A percentile compares a stretch with the other conserved stretches of the same genome.
These are phyloP conservation scores for Ambrosia hybrid DNA, from an alignment of 140 eudicot genomes.

Conservation along the genomic window DNA sequence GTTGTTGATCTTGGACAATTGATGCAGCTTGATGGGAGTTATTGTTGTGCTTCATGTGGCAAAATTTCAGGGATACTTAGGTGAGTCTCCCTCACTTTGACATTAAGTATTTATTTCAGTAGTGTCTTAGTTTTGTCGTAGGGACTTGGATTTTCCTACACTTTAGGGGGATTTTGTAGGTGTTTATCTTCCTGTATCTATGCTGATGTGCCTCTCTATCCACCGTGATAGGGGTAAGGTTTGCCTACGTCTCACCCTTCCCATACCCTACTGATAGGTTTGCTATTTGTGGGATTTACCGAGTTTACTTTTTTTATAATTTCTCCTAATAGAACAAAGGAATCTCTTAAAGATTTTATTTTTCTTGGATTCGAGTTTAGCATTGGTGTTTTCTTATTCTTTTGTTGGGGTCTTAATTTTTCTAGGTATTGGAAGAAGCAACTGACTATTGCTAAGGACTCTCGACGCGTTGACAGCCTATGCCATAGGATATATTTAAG, in stretches of 20 bases:
- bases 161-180: no score
- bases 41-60: conserved; percentile 11
- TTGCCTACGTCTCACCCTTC: no score
- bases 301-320: background rate
- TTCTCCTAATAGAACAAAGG: background rate
- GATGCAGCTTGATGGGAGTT: conserved; percentile 17
- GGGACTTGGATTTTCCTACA: no score
- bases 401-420: background rate
- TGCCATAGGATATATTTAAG: conserved; percentile 11
- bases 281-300: no score
- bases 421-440: conserved; percentile 13
- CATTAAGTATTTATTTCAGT: background rate
- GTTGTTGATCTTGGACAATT: conserved; percentile 11
- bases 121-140: no score
- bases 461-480: conserved; percentile 9
- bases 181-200: no score
- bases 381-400: background rate
- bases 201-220: no score
- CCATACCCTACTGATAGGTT: no score
- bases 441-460: conserved; percentile 10
- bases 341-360: background rate
- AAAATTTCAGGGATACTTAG: conserved; percentile 10
- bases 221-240: no score
- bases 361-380: background rate
- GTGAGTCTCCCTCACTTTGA: background rate